A percentile compares a stretch with the other conserved stretches of the same genome.
phyloP scores from a whole-genome alignment of 108 stramenopile genomes.

The Cafeteria roenbergensis region DNA sequence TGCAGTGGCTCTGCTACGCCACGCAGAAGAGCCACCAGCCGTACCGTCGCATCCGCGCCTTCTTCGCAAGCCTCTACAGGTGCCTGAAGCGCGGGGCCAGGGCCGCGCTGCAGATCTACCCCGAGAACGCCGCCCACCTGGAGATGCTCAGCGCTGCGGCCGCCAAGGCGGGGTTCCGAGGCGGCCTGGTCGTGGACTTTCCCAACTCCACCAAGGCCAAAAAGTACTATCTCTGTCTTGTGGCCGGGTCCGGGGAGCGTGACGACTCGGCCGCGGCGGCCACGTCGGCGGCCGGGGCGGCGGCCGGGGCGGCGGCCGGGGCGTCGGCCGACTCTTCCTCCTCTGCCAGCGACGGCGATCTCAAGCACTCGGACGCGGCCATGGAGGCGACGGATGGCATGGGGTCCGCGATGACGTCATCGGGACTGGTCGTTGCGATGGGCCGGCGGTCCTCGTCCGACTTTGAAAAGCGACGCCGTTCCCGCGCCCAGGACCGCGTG shows the following conservation, averaged over 20 bases:
- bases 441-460: too few species aligned
- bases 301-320: constrained; percentile 20
- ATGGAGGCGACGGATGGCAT: too few species aligned
- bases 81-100: constrained; percentile 74
- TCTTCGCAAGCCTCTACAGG: constrained; percentile 84
- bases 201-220: constrained; percentile 97
- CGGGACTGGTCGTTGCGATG: too few species aligned
- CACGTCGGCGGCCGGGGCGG: constrained; percentile 26
- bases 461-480: too few species aligned
- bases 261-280: constrained; percentile 51
- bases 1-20: constrained; percentile 98
- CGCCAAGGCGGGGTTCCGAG: constrained; percentile 75
- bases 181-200: constrained; percentile 96
- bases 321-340: constrained; percentile 25
- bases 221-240: constrained; percentile 92
- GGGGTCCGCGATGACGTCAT: too few species aligned
- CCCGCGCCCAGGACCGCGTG: too few species aligned
- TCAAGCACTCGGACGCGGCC: background rate
- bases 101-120: constrained; percentile 97
- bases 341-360: background rate
- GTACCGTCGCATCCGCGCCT: constrained; percentile 67
- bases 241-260: constrained; percentile 79
- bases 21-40: constrained; percentile 70
- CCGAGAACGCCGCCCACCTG: constrained; percentile 82
- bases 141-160: constrained; percentile 82